Percentiles rank a stretch among this genome's conserved stretches.
Conservation (phyloP, 148 eudicot species). For the Euryodendron excelsum region DNA sequence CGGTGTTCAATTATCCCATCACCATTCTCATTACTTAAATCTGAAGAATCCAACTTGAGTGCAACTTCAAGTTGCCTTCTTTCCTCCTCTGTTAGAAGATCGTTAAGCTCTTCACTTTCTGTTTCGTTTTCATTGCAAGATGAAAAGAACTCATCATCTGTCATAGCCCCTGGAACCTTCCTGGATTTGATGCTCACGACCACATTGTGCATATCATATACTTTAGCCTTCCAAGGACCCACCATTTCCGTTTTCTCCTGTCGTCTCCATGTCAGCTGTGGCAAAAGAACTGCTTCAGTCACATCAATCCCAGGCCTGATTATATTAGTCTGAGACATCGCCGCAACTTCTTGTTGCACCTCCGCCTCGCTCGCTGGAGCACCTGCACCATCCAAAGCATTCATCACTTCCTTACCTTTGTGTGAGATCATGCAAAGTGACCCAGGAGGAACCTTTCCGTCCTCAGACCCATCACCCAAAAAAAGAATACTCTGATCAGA, state of each 20-base stretch:
- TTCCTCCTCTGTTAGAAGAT: slow-evolving; percentile 72
- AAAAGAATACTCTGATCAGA: slow-evolving; percentile 85
- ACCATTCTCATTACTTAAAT: slow-evolving; percentile 40
- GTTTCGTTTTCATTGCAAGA: slow-evolving; percentile 63
- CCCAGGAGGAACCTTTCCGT: slow-evolving; percentile 71
- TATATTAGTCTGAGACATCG: slow-evolving; percentile 83
- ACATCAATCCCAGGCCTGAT: slow-evolving; percentile 92
- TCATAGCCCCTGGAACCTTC: slow-evolving; percentile 90
- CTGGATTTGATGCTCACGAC: slow-evolving; percentile 86
- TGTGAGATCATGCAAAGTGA: slow-evolving; percentile 73
- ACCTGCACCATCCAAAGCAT: slow-evolving; percentile 85
- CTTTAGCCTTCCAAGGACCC: slow-evolving; percentile 86
- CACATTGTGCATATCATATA: slow-evolving; percentile 91
- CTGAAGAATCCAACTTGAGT: slow-evolving; percentile 61
- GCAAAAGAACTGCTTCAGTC: slow-evolving; percentile 84
- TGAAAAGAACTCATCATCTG: slow-evolving; percentile 72
- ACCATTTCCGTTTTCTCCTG: slow-evolving; percentile 78
- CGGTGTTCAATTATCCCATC: slow-evolving; percentile 45
- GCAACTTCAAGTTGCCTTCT: slow-evolving; percentile 80
- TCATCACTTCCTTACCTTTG: slow-evolving; percentile 79
- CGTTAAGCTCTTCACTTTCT: slow-evolving; percentile 58
- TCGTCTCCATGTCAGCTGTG: slow-evolving; percentile 79
- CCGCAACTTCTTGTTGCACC: slow-evolving; percentile 70
- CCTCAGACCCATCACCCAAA: slow-evolving; percentile 91
- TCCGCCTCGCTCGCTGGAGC: slow-evolving; percentile 66